A percentile compares a stretch with the other conserved stretches of the same genome.
Evolutionary conservation across 1,284 basidiomycete species (phyloP).

Genomic region (Takashimella koratensis): DNA sequence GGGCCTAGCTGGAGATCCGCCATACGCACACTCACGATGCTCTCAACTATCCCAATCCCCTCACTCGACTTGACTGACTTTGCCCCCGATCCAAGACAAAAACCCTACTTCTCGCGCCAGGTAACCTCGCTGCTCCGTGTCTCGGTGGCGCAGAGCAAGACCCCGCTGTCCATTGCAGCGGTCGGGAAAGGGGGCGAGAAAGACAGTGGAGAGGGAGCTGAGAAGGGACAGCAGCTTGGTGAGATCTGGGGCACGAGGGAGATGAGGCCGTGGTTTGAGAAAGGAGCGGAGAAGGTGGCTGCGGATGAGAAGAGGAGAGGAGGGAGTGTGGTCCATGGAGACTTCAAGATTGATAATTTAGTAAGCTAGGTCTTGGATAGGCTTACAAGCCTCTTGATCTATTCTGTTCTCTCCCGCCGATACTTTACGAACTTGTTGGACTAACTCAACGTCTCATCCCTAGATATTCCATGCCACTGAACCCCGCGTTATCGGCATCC

Average conservation of each 20-base stretch:
- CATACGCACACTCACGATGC: constrained; percentile 65
- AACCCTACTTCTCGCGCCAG: constrained; percentile 85
- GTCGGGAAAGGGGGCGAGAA: background rate
- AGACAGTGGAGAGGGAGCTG: constrained; percentile 1
- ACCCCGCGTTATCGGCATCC: constrained; percentile 84
- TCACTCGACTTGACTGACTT: constrained; percentile 68
- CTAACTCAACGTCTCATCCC: no score
- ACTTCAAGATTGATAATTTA: constrained; percentile 95
- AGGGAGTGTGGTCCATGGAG: constrained; percentile 74
- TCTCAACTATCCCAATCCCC: constrained; percentile 68
- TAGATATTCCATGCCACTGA: constrained; percentile 84
- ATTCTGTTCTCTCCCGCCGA: background rate
- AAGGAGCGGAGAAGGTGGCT: constrained; percentile 66
- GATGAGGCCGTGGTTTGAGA: constrained; percentile 62
- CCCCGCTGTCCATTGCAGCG: constrained; percentile 56
- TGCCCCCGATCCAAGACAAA: constrained; percentile 58
- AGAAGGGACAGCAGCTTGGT: constrained; percentile 35
- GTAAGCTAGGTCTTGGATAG: no score
- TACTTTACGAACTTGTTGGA: background rate
- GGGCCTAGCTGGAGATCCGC: constrained; percentile 68
- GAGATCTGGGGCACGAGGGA: constrained; percentile 61
- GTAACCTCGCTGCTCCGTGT: constrained; percentile 77
- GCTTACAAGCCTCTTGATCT: no score
- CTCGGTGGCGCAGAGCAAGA: constrained; percentile 69
- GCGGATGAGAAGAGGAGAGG: constrained; percentile 64